Base-by-base conservation (phyloP, 116 monocot species). In the Zostera marina region DNA sequence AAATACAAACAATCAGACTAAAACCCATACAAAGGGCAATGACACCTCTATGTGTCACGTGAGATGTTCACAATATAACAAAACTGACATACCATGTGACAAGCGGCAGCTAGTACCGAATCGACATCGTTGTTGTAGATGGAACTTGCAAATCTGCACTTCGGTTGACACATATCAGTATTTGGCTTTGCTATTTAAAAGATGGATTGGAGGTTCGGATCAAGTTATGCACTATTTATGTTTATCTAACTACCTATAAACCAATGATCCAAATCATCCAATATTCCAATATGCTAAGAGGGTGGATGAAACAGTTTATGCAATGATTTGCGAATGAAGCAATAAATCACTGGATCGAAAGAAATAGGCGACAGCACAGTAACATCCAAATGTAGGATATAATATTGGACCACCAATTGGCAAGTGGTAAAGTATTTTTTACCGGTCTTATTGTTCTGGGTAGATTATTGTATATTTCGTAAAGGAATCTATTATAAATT, bases 131-230 rank as follows among this genome's bases (percentile, higher is more conserved):
- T 88, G 88, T 70, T 88, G 88, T 76, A 84, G 77, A 72, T 84
- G 81, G 73, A 94, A 94, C 81, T 85, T 85, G 79, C 94, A 94
- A 60, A 94, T 88, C 94, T 94, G 84, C 77, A 79, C 73, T 81
- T 63, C 47, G 81, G 67, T 63, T 55, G 70, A 73, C 39, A 59
- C 70, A 44, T 60, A 76, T 93, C 65, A 94, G 79, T 79, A 79
- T 46, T 20, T 73, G 16, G 42, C 42, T 59, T 59, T 42, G 4
- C 54, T 54, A 47, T 9, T 12, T 58, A 41, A 58, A 42, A 43
- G 39, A 66, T 41, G 22, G 41, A 60, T 53, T 45, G 25, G 60
- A 14, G 56, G 59, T 68, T 68, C 54, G 57, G 52, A 66, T 49
- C 39, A 61, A 76, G 8, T 60, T 25, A 52, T 46, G 39, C 41